A percentile compares a stretch with the other conserved stretches of the same genome.
phyloP scores from a whole-genome alignment of 192 early-diverging fungal genomes.

The Coemansia sp. region DNA sequence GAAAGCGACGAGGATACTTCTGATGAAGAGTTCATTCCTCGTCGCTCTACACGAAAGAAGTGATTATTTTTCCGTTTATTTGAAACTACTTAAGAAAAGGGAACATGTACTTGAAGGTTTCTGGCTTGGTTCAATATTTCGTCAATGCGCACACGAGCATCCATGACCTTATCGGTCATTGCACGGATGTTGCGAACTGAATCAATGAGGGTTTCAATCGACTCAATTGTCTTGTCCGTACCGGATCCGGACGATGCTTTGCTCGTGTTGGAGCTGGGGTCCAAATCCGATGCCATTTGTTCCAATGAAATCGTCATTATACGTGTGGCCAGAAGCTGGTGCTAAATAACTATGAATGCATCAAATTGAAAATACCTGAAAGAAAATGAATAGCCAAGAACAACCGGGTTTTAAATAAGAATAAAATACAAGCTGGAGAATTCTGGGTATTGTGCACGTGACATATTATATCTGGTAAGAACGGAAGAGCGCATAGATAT shows the following conservation, averaged over 20 bases:
- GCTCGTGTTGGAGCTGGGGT: background rate
- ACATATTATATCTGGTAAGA: constrained; percentile 28
- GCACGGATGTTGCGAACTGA: constrained; percentile 66
- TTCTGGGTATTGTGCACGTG: background rate
- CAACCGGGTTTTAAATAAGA: background rate
- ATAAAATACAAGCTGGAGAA: too few relatives aligned
- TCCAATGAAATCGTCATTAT: constrained; percentile 8
- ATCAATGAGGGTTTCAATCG: constrained; percentile 55
- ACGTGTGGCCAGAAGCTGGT: too few relatives aligned
- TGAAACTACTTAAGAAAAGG: too few relatives aligned
- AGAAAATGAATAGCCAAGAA: too few relatives aligned
- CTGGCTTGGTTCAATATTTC: constrained; percentile 20
- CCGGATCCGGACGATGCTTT: background rate
- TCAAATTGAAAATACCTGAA: background rate
- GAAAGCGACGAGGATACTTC: background rate
- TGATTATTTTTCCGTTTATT: background rate
- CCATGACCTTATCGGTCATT: constrained; percentile 58
- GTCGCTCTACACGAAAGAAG: constrained; percentile 7
- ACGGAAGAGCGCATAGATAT: constrained; percentile 33
- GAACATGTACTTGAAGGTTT: constrained; percentile 1
- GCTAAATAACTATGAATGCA: background rate
- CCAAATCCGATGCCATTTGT: constrained; percentile 20
- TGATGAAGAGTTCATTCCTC: constrained; percentile 22
- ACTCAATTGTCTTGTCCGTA: constrained; percentile 39
- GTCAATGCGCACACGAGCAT: constrained; percentile 33